Conservation (phyloP, 2,329 filamentous ascomycete species). For the Alternaria triticina region DNA sequence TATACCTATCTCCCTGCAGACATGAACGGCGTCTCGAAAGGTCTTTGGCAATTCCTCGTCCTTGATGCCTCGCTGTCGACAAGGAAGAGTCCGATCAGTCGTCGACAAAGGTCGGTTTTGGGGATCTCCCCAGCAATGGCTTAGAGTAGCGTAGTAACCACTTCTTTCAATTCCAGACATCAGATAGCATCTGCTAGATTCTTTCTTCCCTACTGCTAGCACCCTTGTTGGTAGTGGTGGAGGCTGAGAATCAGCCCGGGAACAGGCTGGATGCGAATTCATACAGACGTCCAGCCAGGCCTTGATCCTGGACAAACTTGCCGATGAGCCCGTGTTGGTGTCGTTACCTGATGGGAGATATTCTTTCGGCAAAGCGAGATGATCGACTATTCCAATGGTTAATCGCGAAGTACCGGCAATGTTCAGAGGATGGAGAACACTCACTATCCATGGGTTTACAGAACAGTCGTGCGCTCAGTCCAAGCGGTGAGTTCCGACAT, state of each 20-base stretch:
- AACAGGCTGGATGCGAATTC: neutral
- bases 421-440: neutral
- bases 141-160: neutral
- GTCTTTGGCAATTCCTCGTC: neutral
- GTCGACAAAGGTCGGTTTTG: neutral
- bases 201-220: rapidly evolving
- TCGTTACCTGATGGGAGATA: neutral
- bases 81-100: neutral
- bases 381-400: neutral
- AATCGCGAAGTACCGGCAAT: too few species aligned
- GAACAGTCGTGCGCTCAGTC: too few species aligned
- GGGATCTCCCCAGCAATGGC: neutral
- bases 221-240: neutral
- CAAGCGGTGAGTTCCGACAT: too few species aligned
- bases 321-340: neutral
- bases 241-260: neutral
- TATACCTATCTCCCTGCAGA: neutral
- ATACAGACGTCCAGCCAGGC: neutral
- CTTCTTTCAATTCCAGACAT: neutral
- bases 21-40: rapidly evolving
- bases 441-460: neutral
- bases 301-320: neutral
- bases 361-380: rapidly evolving
- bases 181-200: neutral
- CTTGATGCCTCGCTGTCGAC: neutral